phyloP scores from a whole-genome alignment of 139 green algal species.

The Micractinium sp. region DNA sequence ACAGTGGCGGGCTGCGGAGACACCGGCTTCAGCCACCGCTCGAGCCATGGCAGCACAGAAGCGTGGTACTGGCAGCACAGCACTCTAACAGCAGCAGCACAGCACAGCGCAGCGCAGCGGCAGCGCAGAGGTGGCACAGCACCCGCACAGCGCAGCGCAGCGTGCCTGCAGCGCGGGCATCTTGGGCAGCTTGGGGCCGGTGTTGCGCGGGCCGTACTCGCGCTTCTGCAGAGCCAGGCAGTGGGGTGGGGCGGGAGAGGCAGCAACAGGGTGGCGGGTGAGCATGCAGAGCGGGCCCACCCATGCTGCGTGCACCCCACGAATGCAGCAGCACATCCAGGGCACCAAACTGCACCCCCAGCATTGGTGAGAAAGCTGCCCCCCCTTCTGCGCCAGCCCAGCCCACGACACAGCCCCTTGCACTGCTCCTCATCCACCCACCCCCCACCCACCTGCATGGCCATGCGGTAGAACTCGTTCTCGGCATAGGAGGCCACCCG shows the following conservation, averaged over 20 bases:
- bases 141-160: neutral
- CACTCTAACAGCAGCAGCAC: neutral
- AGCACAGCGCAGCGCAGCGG: neutral
- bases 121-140: too few species aligned
- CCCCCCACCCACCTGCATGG: conserved; percentile 37
- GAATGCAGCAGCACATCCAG: too few species aligned
- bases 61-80: too few species aligned
- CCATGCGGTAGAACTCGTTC: conserved; percentile 74
- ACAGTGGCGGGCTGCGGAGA: neutral
- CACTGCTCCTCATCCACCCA: too few species aligned
- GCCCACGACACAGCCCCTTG: neutral
- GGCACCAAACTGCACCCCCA: too few species aligned
- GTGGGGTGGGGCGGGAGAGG: neutral
- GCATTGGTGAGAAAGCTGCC: too few species aligned
- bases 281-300: too few species aligned
- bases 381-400: too few species aligned
- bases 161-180: conserved; percentile 81
- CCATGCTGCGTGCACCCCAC: too few species aligned
- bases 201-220: conserved; percentile 37
- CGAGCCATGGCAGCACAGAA: neutral
- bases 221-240: conserved; percentile 13
- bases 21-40: too few species aligned
- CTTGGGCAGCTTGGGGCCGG: conserved; percentile 82
- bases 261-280: neutral
- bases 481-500: conserved; percentile 88